Base-by-base conservation (phyloP, 495 filamentous ascomycete genomes). In the Neurospora sp. region DNA sequence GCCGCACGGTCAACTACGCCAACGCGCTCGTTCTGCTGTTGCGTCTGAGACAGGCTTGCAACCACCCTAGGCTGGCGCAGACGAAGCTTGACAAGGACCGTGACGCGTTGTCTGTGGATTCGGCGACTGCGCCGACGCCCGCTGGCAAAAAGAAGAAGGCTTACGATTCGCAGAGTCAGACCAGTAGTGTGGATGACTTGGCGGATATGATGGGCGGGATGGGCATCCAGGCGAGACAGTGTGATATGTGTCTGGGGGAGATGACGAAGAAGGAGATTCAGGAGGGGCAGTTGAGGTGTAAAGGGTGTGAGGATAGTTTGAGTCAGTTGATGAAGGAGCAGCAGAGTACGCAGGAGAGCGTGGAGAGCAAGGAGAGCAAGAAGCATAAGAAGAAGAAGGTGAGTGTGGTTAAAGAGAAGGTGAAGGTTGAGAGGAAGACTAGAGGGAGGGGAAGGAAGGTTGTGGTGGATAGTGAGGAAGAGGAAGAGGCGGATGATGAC, bases 1-100 rank as follows among this genome's bases (percentile, higher is more conserved):
- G 83, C 1, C 76, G 75, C 10, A 46, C 66, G 10, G 77, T 85
- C 41, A 84, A 79, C 71, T 92, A 92, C 75, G 78, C 87, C 71
- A 85, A 82, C 74, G 96, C 96, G 23, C 89, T 99, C 76, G 92
- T 97, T 14, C 82, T 99, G 74, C 87, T 99, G 16, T 83, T 99
- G 74, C 91, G 96, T 69, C 85, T 99, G 73, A 88, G 95, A 70
- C 95, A 98, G 81, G 91, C 93, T 42, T 99, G 96, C 82, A 97
- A 99, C 78, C 96, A 99, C 81, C 93, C 94, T 0, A 88, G 93
- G 70, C 84, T 99, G 71, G 89, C 97, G 70, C 93, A 91, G 73
- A 90, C 90, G 69, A 94, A 93, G 76, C 84, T 97, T 69, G 91
- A 90, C 37, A 93, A 92, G 75, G 95, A 99, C 77, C 92, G 91